These are phyloP conservation scores for Globisporangium uncinulatum DNA, from an alignment of 352 stramenopile genomes.

Conservation along the genomic window DNA sequence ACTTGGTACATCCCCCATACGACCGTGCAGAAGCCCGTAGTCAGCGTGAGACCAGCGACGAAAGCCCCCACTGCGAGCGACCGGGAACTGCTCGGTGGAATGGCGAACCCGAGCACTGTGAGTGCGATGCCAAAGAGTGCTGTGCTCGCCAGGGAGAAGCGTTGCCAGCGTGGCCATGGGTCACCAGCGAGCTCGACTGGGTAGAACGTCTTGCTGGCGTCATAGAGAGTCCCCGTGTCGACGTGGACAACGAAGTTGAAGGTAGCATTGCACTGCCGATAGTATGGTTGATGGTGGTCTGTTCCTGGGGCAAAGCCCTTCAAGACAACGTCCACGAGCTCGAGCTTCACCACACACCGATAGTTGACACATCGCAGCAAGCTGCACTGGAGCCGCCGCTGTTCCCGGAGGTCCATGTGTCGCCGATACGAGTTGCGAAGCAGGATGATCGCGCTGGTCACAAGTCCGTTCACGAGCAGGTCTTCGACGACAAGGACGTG, in stretches of 20 bases:
- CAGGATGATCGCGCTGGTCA: slow-evolving; percentile 8
- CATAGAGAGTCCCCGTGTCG: neutral
- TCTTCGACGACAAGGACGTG: slow-evolving; percentile 14
- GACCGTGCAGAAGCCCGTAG: neutral
- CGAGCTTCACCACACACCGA: slow-evolving; percentile 1
- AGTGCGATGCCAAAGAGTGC: neutral
- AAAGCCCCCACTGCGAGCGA: neutral
- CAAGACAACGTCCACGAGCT: neutral
- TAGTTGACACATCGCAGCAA: slow-evolving; percentile 8
- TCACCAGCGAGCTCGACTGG: neutral
- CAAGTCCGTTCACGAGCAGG: slow-evolving; percentile 12
- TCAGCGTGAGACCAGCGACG: neutral
- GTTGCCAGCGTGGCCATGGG: neutral
- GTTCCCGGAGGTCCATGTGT: neutral
- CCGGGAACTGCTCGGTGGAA: neutral
- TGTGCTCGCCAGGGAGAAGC: neutral
- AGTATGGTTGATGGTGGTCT: neutral
- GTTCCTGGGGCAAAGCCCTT: neutral
- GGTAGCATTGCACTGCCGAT: neutral
- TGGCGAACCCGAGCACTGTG: neutral
- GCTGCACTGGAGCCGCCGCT: neutral
- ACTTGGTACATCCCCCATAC: slow-evolving; percentile 1
- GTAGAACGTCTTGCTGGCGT: slow-evolving; percentile 5
- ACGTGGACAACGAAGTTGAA: neutral
- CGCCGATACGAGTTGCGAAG: slow-evolving; percentile 18